Base-by-base conservation (phyloP, 805 yeast species). In the Candida orba region DNA sequence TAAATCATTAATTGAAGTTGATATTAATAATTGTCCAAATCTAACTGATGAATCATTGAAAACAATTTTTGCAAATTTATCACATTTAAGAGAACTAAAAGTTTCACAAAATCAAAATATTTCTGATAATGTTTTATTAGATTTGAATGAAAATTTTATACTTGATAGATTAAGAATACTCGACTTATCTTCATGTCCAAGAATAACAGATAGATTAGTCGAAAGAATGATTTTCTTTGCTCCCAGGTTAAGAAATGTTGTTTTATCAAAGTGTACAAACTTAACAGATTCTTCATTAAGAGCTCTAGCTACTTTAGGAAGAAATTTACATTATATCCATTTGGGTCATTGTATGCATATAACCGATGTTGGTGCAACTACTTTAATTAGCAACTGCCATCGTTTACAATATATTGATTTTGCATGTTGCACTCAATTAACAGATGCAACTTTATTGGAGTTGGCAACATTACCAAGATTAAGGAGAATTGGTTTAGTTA, bases 301-400 rank as follows among this genome's bases (percentile, higher is more conserved):
- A 41, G 78, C 86, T 15, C 69, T 93, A 49, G 75, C 95, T 7
- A 72, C 71, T 27, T 69, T 93, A 46, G 95, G 91, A 4, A 76
- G 84, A 56, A 81, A 81, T 52, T 69, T 91, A 52, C 96, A 89
- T 57, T 88, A 89, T 54, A 73, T 93, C 40, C 98, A 93, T 66
- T 73, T 91, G 48, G 98, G 98, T 15, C 98, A 91, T 66, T 93
- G 99, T 67, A 75, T 80, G 37, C 78, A 84, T 57, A 84, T 91
- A 45, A 91, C 97, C 2, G 98, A 91, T 65, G 75, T 72, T 48
- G 97, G 97, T 18, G 93, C 93, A 15, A 74, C 78, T 25, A 71
- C 76, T 10, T 69, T 91, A 47, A 85, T 87, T 12, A 74, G 83
- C 50, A 73, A 75, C 38, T 93, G 98, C 58, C 84, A 84, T 45